These are phyloP conservation scores for Aspergillus indologenus DNA, from an alignment of 495 filamentous ascomycete genomes.

Conservation along the genomic window DNA sequence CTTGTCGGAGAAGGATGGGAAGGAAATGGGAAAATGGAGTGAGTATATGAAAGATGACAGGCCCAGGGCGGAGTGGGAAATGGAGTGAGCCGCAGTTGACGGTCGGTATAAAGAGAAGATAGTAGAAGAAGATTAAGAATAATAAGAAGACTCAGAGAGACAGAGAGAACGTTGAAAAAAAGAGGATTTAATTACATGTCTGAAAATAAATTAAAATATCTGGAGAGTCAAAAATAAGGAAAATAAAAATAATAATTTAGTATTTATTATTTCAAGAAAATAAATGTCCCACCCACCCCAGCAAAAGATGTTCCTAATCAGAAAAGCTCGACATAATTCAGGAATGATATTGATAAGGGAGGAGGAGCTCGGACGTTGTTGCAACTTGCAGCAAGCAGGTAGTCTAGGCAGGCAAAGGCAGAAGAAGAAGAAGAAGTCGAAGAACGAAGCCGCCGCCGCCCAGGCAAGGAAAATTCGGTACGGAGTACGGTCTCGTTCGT, in stretches of 20 bases:
- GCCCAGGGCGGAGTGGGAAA: not conserved
- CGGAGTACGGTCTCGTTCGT: not conserved
- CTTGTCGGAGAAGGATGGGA: not conserved
- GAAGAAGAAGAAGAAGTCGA: constrained; percentile 7
- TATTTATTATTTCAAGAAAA: not conserved
- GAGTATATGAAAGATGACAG: constrained; percentile 13
- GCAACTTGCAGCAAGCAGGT: not conserved
- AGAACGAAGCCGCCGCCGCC: too few relatives aligned
- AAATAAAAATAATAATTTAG: constrained; percentile 2
- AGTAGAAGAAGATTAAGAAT: not conserved
- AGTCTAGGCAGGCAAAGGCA: too few relatives aligned
- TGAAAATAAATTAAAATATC: constrained; percentile 1
- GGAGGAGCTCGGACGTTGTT: constrained; percentile 13
- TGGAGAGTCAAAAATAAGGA: not conserved
- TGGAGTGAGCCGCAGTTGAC: constrained; percentile 12
- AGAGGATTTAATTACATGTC: not conserved
- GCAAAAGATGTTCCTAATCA: constrained; percentile 8
- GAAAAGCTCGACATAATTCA: constrained; percentile 6
- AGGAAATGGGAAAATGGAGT: constrained; percentile 5
- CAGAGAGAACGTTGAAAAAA: not conserved
- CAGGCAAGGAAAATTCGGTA: constrained; percentile 16
- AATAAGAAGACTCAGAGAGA: too few relatives aligned
- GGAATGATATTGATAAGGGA: constrained; percentile 17
- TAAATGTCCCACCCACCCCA: not conserved
- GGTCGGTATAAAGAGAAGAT: constrained; percentile 8